Conservation (phyloP, 495 filamentous ascomycete species). For the Penicillium verhagenii region DNA sequence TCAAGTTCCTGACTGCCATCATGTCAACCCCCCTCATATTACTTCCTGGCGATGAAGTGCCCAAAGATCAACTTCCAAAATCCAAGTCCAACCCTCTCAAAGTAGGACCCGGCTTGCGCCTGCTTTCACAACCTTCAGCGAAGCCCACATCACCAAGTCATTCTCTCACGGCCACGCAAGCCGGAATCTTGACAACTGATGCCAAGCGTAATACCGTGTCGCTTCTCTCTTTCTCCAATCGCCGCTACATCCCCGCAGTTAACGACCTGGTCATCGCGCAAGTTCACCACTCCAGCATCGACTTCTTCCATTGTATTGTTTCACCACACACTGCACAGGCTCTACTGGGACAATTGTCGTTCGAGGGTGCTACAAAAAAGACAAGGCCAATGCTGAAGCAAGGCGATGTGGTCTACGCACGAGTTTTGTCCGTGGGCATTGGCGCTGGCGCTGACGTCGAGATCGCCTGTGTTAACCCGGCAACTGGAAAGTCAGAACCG, state of each 20-base stretch:
- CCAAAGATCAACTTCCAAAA: constrained; percentile 56
- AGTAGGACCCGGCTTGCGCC: constrained; percentile 76
- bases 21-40: constrained; percentile 54
- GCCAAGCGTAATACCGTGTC: constrained; percentile 61
- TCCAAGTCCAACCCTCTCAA: constrained; percentile 67
- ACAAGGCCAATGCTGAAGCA: constrained; percentile 73
- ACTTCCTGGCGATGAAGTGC: constrained; percentile 78
- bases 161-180: constrained; percentile 67
- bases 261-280: constrained; percentile 85
- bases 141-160: constrained; percentile 23
- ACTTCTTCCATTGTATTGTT: constrained; percentile 72
- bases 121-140: constrained; percentile 36
- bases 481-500: constrained; percentile 82
- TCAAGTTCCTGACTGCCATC: background rate
- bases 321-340: constrained; percentile 71
- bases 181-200: constrained; percentile 77
- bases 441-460: constrained; percentile 84
- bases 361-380: constrained; percentile 89
- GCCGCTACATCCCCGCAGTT: constrained; percentile 71
- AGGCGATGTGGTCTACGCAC: constrained; percentile 83
- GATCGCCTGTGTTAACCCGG: constrained; percentile 79
- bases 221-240: constrained; percentile 37
- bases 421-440: constrained; percentile 62
- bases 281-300: constrained; percentile 68
- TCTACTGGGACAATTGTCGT: constrained; percentile 79